These are phyloP conservation scores for Ogataea haglerorum DNA, from an alignment of 805 yeast genomes.

Conservation along the genomic window DNA sequence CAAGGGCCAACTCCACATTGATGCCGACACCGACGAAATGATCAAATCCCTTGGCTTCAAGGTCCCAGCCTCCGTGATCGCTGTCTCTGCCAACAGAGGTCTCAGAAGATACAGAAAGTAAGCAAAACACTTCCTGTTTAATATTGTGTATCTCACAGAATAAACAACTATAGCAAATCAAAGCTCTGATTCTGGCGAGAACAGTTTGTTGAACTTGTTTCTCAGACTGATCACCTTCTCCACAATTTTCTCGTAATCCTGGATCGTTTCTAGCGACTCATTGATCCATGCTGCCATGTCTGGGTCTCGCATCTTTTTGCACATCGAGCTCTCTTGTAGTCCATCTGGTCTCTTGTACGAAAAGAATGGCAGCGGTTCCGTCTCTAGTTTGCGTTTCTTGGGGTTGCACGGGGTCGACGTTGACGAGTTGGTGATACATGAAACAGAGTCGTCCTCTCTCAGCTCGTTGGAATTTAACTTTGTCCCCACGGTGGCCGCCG, in stretches of 20 bases:
- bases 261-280: slow-evolving; percentile 33
- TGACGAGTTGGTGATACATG: slow-evolving; percentile 20
- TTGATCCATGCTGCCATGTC: slow-evolving; percentile 35
- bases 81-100: slow-evolving; percentile 84
- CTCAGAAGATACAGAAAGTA: slow-evolving; percentile 89
- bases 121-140: slow-evolving; percentile 30
- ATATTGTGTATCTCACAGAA: slow-evolving; percentile 15
- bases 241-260: slow-evolving; percentile 34
- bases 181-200: slow-evolving; percentile 1
- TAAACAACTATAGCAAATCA: slow-evolving; percentile 9
- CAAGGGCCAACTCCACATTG: slow-evolving; percentile 95
- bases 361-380: slow-evolving; percentile 11
- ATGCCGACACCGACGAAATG: slow-evolving; percentile 93
- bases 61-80: slow-evolving; percentile 79
- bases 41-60: slow-evolving; percentile 91
- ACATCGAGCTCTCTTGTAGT: neutral
- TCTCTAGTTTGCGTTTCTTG: slow-evolving; percentile 12
- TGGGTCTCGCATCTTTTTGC: slow-evolving; percentile 3
- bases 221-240: slow-evolving; percentile 36
- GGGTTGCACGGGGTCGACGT: slow-evolving; percentile 21
- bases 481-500: slow-evolving; percentile 16
- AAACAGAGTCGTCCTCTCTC: slow-evolving; percentile 15
- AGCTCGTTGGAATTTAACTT: slow-evolving; percentile 15
- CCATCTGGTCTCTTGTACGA: slow-evolving; percentile 1
- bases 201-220: slow-evolving; percentile 29